Base-by-base conservation (phyloP, 306 rosid species). In the Glycine latifolia region DNA sequence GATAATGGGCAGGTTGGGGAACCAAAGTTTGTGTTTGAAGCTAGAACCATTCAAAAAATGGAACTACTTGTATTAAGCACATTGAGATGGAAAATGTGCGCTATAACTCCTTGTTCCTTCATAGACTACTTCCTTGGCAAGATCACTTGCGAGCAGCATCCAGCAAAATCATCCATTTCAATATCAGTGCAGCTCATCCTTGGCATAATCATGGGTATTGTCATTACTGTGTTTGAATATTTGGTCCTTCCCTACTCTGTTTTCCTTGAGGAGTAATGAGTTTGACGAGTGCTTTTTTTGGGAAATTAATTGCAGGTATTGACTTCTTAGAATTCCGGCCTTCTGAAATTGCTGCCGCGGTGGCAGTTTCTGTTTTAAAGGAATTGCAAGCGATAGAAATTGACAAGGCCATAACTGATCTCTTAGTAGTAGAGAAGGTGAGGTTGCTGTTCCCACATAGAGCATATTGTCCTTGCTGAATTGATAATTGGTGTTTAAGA, bases 321-420 rank as follows among this genome's bases (percentile, higher is more conserved):
- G 94, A 95, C 86, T 95, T 93, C 89, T 89, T 95, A 93, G 95
- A 95, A 81, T 95, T 91, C 89, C 86, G 79, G 84, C 92, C 97
- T 73, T 95, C 99, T 53, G 99, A 95, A 83, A 89, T 95, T 33
- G 98, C 97, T 35, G 91, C 97, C 31, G 95, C 94, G 2, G 96
- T 95, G 73, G 93, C 99, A 33, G 85, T 92, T 82, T 87, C 85
- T 67, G 84, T 87, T 59, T 78, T 89, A 65, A 86, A 84, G 81
- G 94, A 89, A 69, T 35, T 82, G 50, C 89, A 87, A 83, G 81
- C 69, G 50, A 83, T 84, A 49, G 94, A 89, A 76, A 53, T 85
- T 13, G 90, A 89, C 35, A 83, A 84, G 79, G 86, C 88, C 86
- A 63, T 87, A 52, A 17, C 90, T 65, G 80, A 91, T 84, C 87